These are phyloP conservation scores for Fusarium sp. DNA, from an alignment of 2,329 filamentous ascomycete species.

Conservation along the genomic window DNA sequence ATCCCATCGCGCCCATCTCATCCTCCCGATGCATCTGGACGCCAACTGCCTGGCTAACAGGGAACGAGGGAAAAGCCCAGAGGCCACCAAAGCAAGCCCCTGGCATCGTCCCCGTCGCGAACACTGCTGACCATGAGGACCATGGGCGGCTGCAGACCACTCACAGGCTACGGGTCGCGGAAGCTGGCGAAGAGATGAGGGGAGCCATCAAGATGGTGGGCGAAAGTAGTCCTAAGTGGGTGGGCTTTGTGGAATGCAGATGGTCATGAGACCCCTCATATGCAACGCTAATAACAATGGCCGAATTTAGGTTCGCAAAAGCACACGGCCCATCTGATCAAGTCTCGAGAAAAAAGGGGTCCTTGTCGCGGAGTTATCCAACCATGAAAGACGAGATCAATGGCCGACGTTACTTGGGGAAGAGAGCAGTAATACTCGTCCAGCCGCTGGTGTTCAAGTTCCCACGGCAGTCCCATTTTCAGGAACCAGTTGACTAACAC, in stretches of 20 bases:
- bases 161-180: constrained; percentile 24
- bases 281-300: constrained; percentile 44
- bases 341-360: constrained; percentile 35
- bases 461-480: constrained; percentile 1
- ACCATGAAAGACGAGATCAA: constrained; percentile 21
- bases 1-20: constrained; percentile 24
- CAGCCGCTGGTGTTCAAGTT: constrained; percentile 21
- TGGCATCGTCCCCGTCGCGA: constrained; percentile 19
- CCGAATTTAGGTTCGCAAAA: constrained; percentile 45
- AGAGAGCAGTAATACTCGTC: background rate
- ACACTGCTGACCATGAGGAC: constrained; percentile 25
- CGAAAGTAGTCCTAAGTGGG: constrained; percentile 35
- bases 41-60: background rate
- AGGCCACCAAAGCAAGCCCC: constrained; percentile 28
- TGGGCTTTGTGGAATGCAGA: constrained; percentile 41
- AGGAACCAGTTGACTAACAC: constrained; percentile 24
- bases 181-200: constrained; percentile 30
- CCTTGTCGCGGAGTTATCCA: constrained; percentile 25
- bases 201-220: constrained; percentile 34
- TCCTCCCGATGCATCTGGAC: constrained; percentile 16
- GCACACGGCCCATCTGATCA: constrained; percentile 41
- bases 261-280: constrained; percentile 45
- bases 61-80: background rate
- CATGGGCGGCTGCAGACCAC: constrained; percentile 30
- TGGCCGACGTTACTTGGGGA: background rate